Evolutionary conservation across 1,284 basidiomycete genomes (phyloP), one percentile per base, ranked within the genome.

Genomic region (Taiwanofungus camphoratus): DNA sequence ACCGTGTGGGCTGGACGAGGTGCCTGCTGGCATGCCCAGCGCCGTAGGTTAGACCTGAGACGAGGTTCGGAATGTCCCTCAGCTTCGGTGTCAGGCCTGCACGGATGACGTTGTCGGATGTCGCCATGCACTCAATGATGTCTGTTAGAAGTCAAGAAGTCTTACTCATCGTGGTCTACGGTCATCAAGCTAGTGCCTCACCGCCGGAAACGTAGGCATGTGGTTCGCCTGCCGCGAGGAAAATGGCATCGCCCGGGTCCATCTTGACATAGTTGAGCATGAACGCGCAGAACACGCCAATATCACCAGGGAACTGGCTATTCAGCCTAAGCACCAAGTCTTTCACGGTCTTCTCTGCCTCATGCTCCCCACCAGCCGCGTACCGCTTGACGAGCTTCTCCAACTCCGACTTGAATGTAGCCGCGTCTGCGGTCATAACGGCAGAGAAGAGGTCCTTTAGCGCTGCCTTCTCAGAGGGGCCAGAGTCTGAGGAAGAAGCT

Each of bases 91-190:
- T 99, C 32, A 99, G 80, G 15, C 96, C 96, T 2, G 96, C 96
- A 36, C 96, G 88, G 45, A 99, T 96, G 61, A 99, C 96, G 64
- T 99, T 99, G 70, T 99, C 95, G 1, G 92, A 95, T 43, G 92
- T 94, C 20, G 93, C 93, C 93, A 96, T 97, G 69, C 92, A 94
- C 61, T 97, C 93, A 62, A 96, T 89, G 63, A 94, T 93, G 62
- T 97, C 93, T 95, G 59, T 2, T 32, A 40, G 5, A 20, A 35
- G n/a, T 23, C 6, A 31, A 12, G 13, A 12, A 16, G 15, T 37
- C 15, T 19, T 38, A 23, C 21, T 23, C n/a, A 21, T 12, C 22
- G 18, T 27, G 13, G 16, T 0, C 3, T 9, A 32, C 8, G 9
- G 20, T 31, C 24, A 42, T 39, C 32, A 24, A 49, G 21, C 21